Evolutionary conservation across 192 early-diverging fungal genomes (phyloP).

Genomic region (Coemansia sp.): DNA sequence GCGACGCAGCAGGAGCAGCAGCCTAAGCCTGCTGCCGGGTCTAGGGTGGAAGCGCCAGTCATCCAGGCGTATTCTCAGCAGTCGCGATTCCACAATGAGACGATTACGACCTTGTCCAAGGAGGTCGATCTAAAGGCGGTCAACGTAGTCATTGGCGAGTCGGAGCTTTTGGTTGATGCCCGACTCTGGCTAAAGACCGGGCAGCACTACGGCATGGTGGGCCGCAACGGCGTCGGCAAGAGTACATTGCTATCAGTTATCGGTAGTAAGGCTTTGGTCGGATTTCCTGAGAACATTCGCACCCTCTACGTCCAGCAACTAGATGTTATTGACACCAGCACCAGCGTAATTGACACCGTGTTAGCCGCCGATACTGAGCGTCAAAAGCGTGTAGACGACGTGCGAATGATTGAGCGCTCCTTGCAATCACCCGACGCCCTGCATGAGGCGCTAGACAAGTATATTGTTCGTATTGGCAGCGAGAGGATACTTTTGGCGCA

Average conservation of each 20-base stretch:
- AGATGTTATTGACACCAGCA: conserved; percentile 56
- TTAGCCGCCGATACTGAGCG: conserved; percentile 65
- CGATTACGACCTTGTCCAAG: conserved; percentile 72
- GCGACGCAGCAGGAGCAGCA: not conserved
- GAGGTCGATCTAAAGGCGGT: conserved; percentile 79
- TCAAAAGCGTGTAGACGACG: conserved; percentile 53
- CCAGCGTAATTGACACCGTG: conserved; percentile 63
- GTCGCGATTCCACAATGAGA: conserved; percentile 83
- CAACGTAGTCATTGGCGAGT: conserved; percentile 69
- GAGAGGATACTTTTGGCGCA: conserved; percentile 49
- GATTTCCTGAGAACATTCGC: conserved; percentile 78
- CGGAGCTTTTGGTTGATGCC: conserved; percentile 71
- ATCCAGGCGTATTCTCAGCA: conserved; percentile 73
- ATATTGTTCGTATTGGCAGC: conserved; percentile 44
- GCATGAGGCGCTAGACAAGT: conserved; percentile 40
- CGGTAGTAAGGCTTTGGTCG: conserved; percentile 73
- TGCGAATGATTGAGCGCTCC: conserved; percentile 48
- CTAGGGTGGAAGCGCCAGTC: conserved; percentile 46
- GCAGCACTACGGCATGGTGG: conserved; percentile 82
- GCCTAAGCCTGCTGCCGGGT: not conserved
- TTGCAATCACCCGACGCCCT: conserved; percentile 30
- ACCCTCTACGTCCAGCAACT: conserved; percentile 84
- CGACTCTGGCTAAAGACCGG: conserved; percentile 74
- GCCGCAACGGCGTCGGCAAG: conserved; percentile 91
- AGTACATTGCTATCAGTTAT: conserved; percentile 96